Evolutionary conservation across 2,329 filamentous ascomycete species (phyloP), one percentile per base, ranked within the genome.

Genomic region (Microcyclospora tardicrescens): DNA sequence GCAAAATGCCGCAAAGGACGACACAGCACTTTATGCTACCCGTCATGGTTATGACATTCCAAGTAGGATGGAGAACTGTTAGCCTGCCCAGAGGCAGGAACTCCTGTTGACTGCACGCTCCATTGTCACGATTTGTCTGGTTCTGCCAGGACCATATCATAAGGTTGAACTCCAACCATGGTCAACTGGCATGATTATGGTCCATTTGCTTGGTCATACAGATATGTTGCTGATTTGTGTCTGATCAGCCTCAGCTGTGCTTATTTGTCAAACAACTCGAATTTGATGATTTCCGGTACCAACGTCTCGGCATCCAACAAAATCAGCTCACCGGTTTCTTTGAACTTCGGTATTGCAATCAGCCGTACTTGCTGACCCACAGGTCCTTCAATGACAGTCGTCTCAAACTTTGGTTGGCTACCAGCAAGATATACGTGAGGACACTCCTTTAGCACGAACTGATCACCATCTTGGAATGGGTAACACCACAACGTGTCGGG

Each of bases 401-500:
- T 80, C 27, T 79, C 61, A 49, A 79, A 77, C 10, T 76, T 55
- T 0, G 74, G 79, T 45, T 75, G 64, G 32, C 59, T 53, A 0
- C 67, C 68, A 6, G 83, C 81, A 58, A 98, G 84, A 64, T 85
- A 96, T 27, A 98, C 68, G 54, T 98, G 89, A 2, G 91, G 91
- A 45, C 84, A 93, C 13, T 77, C 67, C 46, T 79, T 75, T 52
- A 98, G 71, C 33, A 96, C 81, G 55, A 96, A 93, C 1, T 84
- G 86, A 55, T 98, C 93, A 36, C 85, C 75, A 13, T 91, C 83
- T 61, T 96, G 87, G 62, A 94, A 98, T 0, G 91, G 91, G 56
- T 96, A 98, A 55, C 83, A 87, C 84, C 86, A 94, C 33, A 98
- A 59, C 0, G 93, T 98, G 61, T 98, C 93, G 0, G 93, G 91